Base-by-base conservation (phyloP, 148 eudicot species). In the Rhododendron molle region DNA sequence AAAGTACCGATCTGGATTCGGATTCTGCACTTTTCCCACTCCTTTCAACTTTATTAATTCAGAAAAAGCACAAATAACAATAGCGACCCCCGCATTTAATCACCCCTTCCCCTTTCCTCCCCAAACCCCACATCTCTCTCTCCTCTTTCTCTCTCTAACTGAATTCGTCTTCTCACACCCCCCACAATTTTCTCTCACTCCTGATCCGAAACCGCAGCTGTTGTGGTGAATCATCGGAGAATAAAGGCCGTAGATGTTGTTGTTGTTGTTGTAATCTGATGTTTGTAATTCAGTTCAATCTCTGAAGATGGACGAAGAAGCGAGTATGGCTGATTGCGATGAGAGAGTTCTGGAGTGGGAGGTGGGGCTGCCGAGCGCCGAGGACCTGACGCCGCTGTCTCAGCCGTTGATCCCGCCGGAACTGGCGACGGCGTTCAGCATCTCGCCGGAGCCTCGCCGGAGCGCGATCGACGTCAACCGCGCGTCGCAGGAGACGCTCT, bases 341-440 rank as follows among this genome's bases (percentile, higher is more conserved):
- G 88, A 89, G 11, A 84, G 90, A 73, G 89, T 92, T 3, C 3
- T 67, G 43, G 94, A 88, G 72, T 93, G 96, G 96, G 96, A 93
- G 89, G 79, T 67, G 3, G 96, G 94, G 3, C 78, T 93, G 36
- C 96, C 94, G 1, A 83, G 50, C 85, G 38, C 36, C 86, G 88
- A 83, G 74, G 96, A 92, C 78, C 86, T 93, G 47, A 91, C 90
- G 4, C 94, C 96, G 36, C 32, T 93, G 4, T 91, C 92, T 3
- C 96, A 92, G 88, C 49, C 80, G 34, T 71, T 93, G 82, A 89
- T 93, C 84, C 90, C 96, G 76, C 87, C 89, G 87, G 90, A 89
- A 74, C 87, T 93, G 20, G 90, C 91, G 14, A 83, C 91, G 84
- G 94, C 94, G 21, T 93, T 93, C 87, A 87, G 86, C 74, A 91